A percentile compares a stretch with the other conserved stretches of the same genome.
Conservation (phyloP, 2,329 filamentous ascomycete species). For the Phyllosticta citriasiana region DNA sequence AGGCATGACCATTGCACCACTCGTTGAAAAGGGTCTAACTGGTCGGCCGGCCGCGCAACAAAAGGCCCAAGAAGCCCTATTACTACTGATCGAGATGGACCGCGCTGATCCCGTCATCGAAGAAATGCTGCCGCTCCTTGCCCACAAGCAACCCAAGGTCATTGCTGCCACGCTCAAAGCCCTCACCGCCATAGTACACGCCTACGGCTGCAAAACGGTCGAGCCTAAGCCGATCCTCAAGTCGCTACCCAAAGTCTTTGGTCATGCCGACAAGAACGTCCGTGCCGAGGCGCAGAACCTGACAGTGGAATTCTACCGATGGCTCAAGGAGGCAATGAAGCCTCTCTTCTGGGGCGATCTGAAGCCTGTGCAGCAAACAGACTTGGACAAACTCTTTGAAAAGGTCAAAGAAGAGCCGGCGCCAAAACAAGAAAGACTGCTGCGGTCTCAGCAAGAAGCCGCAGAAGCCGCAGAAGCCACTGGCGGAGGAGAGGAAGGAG, state of each 20-base stretch:
- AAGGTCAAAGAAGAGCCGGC: constrained; percentile 77
- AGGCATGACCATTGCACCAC: constrained; percentile 60
- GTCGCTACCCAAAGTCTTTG: constrained; percentile 77
- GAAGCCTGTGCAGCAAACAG: constrained; percentile 89
- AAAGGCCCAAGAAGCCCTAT: constrained; percentile 72
- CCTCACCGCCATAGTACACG: constrained; percentile 77
- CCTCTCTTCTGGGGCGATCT: constrained; percentile 94
- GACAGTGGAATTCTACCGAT: constrained; percentile 89
- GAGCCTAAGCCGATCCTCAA: constrained; percentile 92
- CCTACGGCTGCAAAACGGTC: constrained; percentile 86
- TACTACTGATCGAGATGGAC: constrained; percentile 86
- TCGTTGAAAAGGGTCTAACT: constrained; percentile 84
- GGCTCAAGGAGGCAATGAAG: constrained; percentile 96
- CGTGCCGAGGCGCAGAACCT: constrained; percentile 86
- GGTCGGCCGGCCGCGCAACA: constrained; percentile 84
- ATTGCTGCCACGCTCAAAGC: constrained; percentile 66
- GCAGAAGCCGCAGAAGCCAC: constrained; percentile 58
- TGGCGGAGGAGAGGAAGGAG: constrained; percentile 42
- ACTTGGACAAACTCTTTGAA: constrained; percentile 89
- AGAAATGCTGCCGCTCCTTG: constrained; percentile 71
- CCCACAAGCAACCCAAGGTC: constrained; percentile 86
- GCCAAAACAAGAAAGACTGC: constrained; percentile 81
- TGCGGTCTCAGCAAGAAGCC: constrained; percentile 81
- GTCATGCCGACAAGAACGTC: constrained; percentile 96
- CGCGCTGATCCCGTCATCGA: constrained; percentile 77